Percentiles rank a stretch among this genome's conserved stretches.
Conservation (phyloP, 108 stramenopile species). For the Halocafeteria seosinensis region DNA sequence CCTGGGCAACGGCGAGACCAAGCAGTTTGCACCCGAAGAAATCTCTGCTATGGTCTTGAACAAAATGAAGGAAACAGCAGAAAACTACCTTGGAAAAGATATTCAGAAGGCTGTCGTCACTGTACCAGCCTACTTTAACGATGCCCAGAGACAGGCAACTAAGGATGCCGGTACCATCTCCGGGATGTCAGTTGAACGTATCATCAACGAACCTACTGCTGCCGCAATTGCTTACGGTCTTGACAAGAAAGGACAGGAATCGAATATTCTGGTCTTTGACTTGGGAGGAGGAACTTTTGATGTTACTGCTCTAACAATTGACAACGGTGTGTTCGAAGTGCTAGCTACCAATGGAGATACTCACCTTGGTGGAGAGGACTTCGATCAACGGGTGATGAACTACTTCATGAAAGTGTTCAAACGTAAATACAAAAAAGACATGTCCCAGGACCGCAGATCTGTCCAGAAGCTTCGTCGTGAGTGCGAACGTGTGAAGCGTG, state of each 20-base stretch:
- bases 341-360: conserved; percentile 72
- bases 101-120: conserved; percentile 78
- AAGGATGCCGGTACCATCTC: conserved; percentile 87
- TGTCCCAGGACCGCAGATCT: conserved; percentile 46
- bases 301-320: conserved; percentile 61
- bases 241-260: conserved; percentile 26
- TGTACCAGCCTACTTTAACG: conserved; percentile 93
- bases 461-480: conserved; percentile 47
- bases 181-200: conserved; percentile 71
- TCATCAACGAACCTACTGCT: conserved; percentile 97
- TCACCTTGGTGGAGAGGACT: conserved; percentile 78
- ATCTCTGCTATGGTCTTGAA: conserved; percentile 73
- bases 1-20: conserved; percentile 42
- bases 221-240: conserved; percentile 95
- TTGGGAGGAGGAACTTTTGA: conserved; percentile 96
- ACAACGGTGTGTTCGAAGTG: conserved; percentile 62
- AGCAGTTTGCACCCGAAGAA: conserved; percentile 74
- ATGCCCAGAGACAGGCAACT: conserved; percentile 85
- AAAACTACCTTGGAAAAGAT: conserved; percentile 59
- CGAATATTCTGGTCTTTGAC: conserved; percentile 85
- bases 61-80: conserved; percentile 82
- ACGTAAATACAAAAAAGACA: conserved; percentile 35
- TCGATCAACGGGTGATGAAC: conserved; percentile 60
- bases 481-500: conserved; percentile 57
- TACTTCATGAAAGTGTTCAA: conserved; percentile 56